phyloP scores from a whole-genome alignment of 1,284 basidiomycete species.

The Cutaneotrichosporon cavernicola region DNA sequence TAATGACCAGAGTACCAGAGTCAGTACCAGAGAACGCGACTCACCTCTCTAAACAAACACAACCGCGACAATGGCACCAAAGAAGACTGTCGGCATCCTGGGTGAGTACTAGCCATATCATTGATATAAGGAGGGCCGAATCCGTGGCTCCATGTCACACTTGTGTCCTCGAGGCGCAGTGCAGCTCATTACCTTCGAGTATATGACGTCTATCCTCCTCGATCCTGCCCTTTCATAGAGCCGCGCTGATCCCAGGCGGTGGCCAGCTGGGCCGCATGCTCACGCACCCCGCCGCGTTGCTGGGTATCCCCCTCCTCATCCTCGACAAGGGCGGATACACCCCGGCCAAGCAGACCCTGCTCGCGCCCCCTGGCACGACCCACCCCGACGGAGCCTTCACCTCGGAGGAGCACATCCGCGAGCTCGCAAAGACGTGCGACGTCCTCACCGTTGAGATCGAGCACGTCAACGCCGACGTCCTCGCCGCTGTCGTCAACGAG shows the following conservation, averaged over 20 bases:
- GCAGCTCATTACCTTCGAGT: neutral
- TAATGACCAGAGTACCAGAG: neutral
- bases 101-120: conserved; percentile 32
- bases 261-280: conserved; percentile 99
- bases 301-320: conserved; percentile 83
- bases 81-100: conserved; percentile 53
- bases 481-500: conserved; percentile 65
- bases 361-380: conserved; percentile 57
- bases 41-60: neutral
- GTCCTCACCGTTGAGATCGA: conserved; percentile 96
- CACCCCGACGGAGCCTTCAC: conserved; percentile 91
- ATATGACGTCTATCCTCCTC: neutral
- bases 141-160: neutral
- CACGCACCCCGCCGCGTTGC: conserved; percentile 80
- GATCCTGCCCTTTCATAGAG: neutral
- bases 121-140: neutral
- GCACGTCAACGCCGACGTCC: conserved; percentile 80
- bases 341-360: conserved; percentile 88
- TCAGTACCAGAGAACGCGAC: neutral
- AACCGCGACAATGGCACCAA: conserved; percentile 38
- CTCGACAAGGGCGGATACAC: conserved; percentile 76
- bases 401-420: conserved; percentile 73
- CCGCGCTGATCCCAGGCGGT: conserved; percentile 63
- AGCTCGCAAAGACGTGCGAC: conserved; percentile 78
- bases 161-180: neutral